A percentile compares a stretch with the other conserved stretches of the same genome.
These are phyloP conservation scores for Wickerhamiella bombiphila DNA, from an alignment of 805 yeast species.

Conservation along the genomic window DNA sequence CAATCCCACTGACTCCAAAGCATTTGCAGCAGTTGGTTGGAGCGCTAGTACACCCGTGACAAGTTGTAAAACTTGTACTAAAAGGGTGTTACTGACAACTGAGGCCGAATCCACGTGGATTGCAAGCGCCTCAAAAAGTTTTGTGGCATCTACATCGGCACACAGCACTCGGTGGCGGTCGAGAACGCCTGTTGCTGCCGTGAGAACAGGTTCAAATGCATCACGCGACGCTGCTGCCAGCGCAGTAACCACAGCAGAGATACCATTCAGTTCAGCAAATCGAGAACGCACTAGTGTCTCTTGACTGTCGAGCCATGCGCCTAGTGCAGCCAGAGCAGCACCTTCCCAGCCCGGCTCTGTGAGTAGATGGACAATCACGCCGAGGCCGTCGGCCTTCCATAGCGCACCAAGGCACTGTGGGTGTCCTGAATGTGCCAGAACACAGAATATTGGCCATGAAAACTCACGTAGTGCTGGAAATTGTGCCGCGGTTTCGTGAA, in stretches of 20 bases:
- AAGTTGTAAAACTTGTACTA: conserved; percentile 1
- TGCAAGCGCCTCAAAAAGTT: conserved; percentile 5
- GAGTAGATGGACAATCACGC: conserved; percentile 28
- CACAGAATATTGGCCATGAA: conserved; percentile 38
- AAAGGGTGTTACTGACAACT: background rate
- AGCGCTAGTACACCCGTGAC: background rate
- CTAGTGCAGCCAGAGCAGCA: conserved; percentile 37
- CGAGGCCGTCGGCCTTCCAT: conserved; percentile 27
- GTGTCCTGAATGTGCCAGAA: conserved; percentile 33
- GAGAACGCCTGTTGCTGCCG: conserved; percentile 10
- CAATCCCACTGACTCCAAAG: background rate
- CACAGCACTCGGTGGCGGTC: conserved; percentile 10
- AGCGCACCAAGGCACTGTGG: conserved; percentile 26
- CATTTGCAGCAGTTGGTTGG: background rate
- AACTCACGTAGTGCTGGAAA: conserved; percentile 37
- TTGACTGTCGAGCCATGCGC: conserved; percentile 23
- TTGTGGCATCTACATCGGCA: conserved; percentile 3
- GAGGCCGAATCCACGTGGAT: conserved; percentile 1
- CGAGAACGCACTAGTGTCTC: conserved; percentile 9
- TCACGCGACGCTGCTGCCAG: conserved; percentile 3
- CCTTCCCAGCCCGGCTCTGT: conserved; percentile 45
- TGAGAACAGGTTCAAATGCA: conserved; percentile 9
- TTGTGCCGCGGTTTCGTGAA: conserved; percentile 28
- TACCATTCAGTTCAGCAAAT: conserved; percentile 2
- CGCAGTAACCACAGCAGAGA: conserved; percentile 4